phyloP scores from a whole-genome alignment of 305 asterid species.

The Nicotiana rustica region DNA sequence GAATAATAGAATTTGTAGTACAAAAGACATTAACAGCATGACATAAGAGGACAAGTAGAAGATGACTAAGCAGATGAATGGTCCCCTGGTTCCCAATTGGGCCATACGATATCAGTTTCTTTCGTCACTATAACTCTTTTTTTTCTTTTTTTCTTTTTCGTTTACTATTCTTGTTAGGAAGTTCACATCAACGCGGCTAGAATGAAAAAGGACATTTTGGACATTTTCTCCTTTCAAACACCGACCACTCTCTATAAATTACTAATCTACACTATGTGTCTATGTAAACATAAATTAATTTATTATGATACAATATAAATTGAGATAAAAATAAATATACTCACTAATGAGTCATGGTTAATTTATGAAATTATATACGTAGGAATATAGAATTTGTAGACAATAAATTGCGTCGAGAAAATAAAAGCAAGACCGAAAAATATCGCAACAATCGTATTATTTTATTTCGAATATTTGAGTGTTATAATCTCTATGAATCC shows the following conservation, averaged over 20 bases:
- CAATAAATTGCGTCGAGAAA: too few relatives aligned
- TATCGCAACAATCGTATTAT: too few relatives aligned
- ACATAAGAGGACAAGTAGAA: slow-evolving; percentile 16
- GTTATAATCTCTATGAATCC: too few relatives aligned
- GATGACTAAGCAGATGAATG: not conserved
- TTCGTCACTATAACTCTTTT: not conserved
- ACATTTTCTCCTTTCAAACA: not conserved
- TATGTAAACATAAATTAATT: not conserved
- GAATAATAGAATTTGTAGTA: slow-evolving; percentile 2
- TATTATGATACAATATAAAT: not conserved
- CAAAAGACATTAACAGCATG: not conserved
- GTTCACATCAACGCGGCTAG: not conserved
- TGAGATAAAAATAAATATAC: not conserved
- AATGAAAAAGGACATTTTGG: not conserved
- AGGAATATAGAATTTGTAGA: too few relatives aligned
- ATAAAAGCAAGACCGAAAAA: too few relatives aligned
- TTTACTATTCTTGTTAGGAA: not conserved
- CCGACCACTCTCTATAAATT: not conserved
- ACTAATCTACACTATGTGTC: not conserved
- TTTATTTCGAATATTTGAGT: too few relatives aligned
- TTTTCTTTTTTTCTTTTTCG: not conserved
- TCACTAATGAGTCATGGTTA: too few relatives aligned
- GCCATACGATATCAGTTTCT: not conserved
- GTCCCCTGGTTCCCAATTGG: slow-evolving; percentile 2
- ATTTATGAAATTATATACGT: too few relatives aligned